Base-by-base conservation (phyloP, 768 basidiomycete genomes). In the Filobasidium floriforme region DNA sequence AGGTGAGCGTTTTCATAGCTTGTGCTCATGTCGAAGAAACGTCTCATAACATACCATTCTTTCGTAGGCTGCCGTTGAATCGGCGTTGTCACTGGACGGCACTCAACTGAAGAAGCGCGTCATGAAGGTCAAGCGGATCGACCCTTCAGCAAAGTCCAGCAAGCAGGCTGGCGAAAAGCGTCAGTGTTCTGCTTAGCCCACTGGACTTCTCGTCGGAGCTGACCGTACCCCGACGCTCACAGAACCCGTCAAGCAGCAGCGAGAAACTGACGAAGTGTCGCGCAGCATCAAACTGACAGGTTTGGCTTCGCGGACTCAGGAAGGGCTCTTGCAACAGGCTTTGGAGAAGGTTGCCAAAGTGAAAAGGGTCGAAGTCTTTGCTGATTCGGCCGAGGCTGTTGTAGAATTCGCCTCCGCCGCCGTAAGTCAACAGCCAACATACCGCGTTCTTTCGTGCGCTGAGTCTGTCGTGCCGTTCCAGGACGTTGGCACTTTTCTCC, bases 281-380 rank as follows among this genome's bases (percentile, higher is more conserved):
- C 85, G 90, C 19, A 89, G 89, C 22, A 82, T 98, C 9, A 85
- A 88, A 10, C 80, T 97, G 61, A 84, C 82, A 24, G 87, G 87
- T 60, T 82, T 99, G 24, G 90, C 90, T 0, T 73, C 84, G 1
- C 84, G 81, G 11, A 86, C 90, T 5, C 90, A 96, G 74, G 96
- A 98, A 74, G 94, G 89, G 1, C 80, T 98, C 0, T 78, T 99
- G 28, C 94, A 99, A 71, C 96, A 98, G 81, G 80, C 82, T 0
- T 79, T 99, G 4, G 90, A 92, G 75, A 94, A 91, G 78, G 75
- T 88, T 46, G 84, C 85, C 0, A 76, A 80, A 1, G 80, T 82
- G 4, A 84, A 90, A 46, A 85, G 84, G 60, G 85, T 92, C 6
- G 84, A 92, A 75, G 82, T 94, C 6, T 86, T 92, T 70, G 74